A percentile compares a stretch with the other conserved stretches of the same genome.
Conservation (phyloP, 176 grass and related monocot genomes). For the Triticum monococcum region DNA sequence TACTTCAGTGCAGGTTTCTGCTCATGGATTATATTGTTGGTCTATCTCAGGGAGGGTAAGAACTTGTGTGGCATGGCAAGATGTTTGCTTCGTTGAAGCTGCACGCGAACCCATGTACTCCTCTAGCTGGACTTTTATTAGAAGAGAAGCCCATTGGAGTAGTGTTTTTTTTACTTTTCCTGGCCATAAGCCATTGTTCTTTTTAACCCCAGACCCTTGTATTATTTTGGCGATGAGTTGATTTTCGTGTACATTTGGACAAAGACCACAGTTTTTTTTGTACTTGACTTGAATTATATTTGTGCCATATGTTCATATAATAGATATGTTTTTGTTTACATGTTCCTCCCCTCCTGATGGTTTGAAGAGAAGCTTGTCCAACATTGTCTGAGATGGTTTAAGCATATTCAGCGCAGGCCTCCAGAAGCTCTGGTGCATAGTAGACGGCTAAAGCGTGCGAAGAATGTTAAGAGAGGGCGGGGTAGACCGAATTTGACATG, state of each 20-base stretch:
- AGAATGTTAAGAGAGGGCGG: too few species aligned
- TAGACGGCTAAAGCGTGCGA: too few species aligned
- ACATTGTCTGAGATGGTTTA: too few species aligned
- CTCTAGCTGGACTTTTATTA: conserved; percentile 14
- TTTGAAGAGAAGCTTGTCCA: too few species aligned
- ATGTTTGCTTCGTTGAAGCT: conserved; percentile 16
- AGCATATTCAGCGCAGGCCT: too few species aligned
- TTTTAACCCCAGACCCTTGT: neutral
- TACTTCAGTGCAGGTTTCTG: conserved; percentile 32
- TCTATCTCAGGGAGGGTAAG: neutral
- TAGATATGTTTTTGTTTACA: too few species aligned
- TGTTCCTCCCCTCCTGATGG: too few species aligned
- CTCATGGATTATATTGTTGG: conserved; percentile 10
- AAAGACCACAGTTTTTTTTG: neutral
- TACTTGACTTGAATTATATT: too few species aligned
- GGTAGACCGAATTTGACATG: too few species aligned
- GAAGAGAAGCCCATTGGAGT: conserved; percentile 4
- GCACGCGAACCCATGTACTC: neutral
- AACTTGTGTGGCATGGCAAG: neutral
- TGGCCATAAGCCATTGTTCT: neutral
- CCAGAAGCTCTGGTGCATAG: too few species aligned
- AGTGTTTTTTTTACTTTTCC: neutral
- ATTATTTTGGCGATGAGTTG: neutral
- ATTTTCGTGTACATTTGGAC: conserved; percentile 19
- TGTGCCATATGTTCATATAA: too few species aligned